Percentiles rank a stretch among this genome's conserved stretches.
These are phyloP conservation scores for Podaxis mareebaensis DNA, from an alignment of 768 basidiomycete species.

Conservation along the genomic window DNA sequence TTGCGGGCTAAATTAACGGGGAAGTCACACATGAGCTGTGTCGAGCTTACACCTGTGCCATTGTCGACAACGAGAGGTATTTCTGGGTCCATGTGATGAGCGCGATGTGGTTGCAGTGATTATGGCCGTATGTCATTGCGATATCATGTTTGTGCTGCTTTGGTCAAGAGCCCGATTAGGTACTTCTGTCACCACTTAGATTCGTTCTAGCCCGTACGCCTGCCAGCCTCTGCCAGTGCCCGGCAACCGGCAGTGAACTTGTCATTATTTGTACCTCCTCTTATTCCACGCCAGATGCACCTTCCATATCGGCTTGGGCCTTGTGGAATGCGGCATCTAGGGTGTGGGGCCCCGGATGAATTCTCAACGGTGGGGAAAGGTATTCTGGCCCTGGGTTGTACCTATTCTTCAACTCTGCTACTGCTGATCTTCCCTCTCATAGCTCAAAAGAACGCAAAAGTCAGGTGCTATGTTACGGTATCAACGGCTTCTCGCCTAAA, in stretches of 20 bases:
- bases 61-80: constrained; percentile 81
- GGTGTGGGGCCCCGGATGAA: background rate
- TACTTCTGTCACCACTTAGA: background rate
- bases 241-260: background rate
- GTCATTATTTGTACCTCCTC: too few species aligned
- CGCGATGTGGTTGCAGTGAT: background rate
- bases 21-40: background rate
- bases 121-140: constrained; percentile 6
- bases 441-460: background rate
- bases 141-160: constrained; percentile 10
- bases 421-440: background rate
- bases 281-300: too few species aligned
- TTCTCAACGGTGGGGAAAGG: background rate
- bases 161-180: background rate
- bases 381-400: background rate
- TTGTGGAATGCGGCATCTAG: too few species aligned
- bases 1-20: constrained; percentile 18
- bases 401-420: background rate
- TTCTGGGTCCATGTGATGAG: constrained; percentile 42
- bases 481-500: background rate
- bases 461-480: background rate
- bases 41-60: constrained; percentile 74
- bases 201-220: background rate
- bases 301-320: too few species aligned
- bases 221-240: background rate